Evolutionary conservation across 2,329 filamentous ascomycete species (phyloP), one percentile per base, ranked within the genome.

Genomic region (Penicillium vulpinum): DNA sequence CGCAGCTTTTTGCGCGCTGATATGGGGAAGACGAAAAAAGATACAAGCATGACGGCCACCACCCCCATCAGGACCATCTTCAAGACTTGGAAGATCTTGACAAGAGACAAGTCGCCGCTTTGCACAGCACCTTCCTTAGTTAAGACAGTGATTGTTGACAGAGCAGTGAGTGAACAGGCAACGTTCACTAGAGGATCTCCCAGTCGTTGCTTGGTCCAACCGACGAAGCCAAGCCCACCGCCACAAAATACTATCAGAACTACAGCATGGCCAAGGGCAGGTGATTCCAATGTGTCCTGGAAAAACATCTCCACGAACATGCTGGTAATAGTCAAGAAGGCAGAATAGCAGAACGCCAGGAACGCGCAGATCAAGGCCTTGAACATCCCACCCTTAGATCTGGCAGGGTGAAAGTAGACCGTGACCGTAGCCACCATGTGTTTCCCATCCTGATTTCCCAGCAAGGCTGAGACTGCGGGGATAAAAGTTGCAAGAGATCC

Each of bases 371-470:
- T 76, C 11, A 88, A 84, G 3, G 92, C 92, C 74, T 96, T 90
- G 56, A 91, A 83, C 91, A 97, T 96, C 63, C 90, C 94, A 0
- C 93, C 93, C 26, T 88, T 85, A 18, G 91, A 91, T 56, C 93
- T 83, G 6, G 91, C 90, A 5, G 93, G 92, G 72, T 97, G 92
- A 68, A 97, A 97, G 70, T 96, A 97, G 11, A 97, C 92, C 0
- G 91, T 95, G 56, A 97, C 86, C 2, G 93, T 97, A 31, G 92
- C 92, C 50, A 96, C 91, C 69, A 96, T 88, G 75, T 97, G 93
- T 71, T 97, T 97, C 49, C 91, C 91, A 75, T 96, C 92, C 69
- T 92, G 89, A 61, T 88, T 82, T 11, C 93, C 93, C 16, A 97
- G 80, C 55, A 92, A 84, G 8, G 81, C 78, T 16, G 91, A 87